Conservation (phyloP, 768 basidiomycete species). For the Rhodosporidiobolus odoratus region DNA sequence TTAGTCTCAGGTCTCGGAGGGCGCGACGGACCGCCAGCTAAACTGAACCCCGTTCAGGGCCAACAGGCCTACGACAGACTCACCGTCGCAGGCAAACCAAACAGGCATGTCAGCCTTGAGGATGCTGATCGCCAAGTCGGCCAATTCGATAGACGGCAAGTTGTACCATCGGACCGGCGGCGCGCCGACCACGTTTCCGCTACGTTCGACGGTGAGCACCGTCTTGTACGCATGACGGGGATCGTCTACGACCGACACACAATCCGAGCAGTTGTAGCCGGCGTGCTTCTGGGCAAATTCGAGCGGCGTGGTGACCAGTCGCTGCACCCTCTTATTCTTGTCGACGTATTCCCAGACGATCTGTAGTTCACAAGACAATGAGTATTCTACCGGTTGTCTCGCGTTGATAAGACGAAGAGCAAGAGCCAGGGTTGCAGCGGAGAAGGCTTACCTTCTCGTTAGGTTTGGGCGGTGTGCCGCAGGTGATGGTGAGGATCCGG, state of each 20-base stretch:
- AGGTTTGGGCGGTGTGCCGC: slow-evolving; percentile 72
- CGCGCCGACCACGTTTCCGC: slow-evolving; percentile 89
- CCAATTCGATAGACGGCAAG: slow-evolving; percentile 1
- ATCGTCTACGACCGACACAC: slow-evolving; percentile 85
- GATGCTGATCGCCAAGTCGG: neutral
- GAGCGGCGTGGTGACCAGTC: slow-evolving; percentile 67
- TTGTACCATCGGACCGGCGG: slow-evolving; percentile 64
- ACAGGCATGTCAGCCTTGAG: slow-evolving; percentile 45
- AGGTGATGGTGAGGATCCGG: slow-evolving; percentile 60
- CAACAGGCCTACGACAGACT: too few species aligned
- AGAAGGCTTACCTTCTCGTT: slow-evolving; percentile 47
- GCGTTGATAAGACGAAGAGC: too few species aligned
- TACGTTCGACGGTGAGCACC: slow-evolving; percentile 83
- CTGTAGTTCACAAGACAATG: slow-evolving; percentile 32
- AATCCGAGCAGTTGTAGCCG: slow-evolving; percentile 52
- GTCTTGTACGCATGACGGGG: slow-evolving; percentile 73
- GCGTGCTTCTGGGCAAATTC: slow-evolving; percentile 65
- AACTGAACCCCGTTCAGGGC: too few species aligned
- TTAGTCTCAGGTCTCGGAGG: too few species aligned
- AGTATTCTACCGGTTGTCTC: too few species aligned
- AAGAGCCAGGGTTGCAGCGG: neutral
- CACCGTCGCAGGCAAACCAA: slow-evolving; percentile 50
- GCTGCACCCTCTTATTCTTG: slow-evolving; percentile 55
- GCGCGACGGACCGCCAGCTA: too few species aligned
- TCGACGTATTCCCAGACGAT: slow-evolving; percentile 89